Base-by-base conservation (phyloP, 371 early-diverging fungal genomes). In the Dichotomocladium elegans region DNA sequence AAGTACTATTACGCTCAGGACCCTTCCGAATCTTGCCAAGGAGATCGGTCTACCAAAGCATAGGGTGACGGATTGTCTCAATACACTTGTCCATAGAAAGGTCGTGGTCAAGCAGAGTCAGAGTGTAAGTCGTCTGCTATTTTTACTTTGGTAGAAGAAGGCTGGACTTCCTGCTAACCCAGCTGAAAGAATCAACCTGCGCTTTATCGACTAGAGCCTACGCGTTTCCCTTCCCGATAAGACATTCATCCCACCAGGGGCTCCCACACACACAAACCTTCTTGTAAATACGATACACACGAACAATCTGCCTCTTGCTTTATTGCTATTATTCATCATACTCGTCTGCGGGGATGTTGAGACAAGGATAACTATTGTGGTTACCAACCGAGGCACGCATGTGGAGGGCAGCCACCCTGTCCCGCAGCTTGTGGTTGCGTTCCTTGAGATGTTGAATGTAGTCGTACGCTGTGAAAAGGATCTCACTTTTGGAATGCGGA, bases 81-180 rank as follows among this genome's bases (percentile, higher is more conserved):
- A 61, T 41, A 59, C 58, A 11, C 53, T 61, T 5, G 53, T 66
- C 12, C 58, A 58, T 29, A 61, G 58, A 24, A 66, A 66, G 47
- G 61, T 61, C 49, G 66, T 61, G 3, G 30, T 52, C 2, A 66
- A 66, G 45, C 49, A 58, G 10, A 51, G 41, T 41, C 54, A 46
- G 24, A 30, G 52, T 55, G 66, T 61, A 57, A 52, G 25, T 8
- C n/a, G n/a, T n/a, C n/a, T n/a, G n/a, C n/a, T n/a, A n/a, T n/a
- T n/a, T n/a, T n/a, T n/a, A n/a, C n/a, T n/a, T n/a, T n/a, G n/a
- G n/a, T n/a, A n/a, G n/a, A n/a, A n/a, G n/a, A n/a, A n/a, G n/a
- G n/a, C n/a, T n/a, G n/a, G n/a, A n/a, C n/a, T n/a, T n/a, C n/a
- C n/a, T n/a, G n/a, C n/a, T n/a, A n/a, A n/a, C n/a, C n/a, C n/a